Conservation (phyloP, 208 protist genomes). For the Leishmania braziliensis region DNA sequence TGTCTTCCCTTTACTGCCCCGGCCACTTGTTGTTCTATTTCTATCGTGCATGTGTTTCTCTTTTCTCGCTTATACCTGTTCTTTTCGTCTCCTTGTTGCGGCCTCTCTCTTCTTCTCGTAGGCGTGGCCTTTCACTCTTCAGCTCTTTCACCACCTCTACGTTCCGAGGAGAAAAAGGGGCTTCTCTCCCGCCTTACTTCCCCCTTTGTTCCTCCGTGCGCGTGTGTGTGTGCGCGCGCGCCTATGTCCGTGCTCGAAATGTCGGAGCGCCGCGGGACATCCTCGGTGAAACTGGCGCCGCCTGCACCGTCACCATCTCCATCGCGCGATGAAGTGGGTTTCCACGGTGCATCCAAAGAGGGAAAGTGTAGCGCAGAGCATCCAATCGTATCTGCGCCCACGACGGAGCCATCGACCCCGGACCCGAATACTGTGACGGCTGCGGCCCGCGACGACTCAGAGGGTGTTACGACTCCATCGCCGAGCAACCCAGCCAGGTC, state of each 20-base stretch:
- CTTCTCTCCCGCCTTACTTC: not conserved
- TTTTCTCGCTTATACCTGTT: not conserved
- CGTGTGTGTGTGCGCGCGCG: not conserved
- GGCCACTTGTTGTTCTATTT: not conserved
- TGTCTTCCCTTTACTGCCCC: not conserved
- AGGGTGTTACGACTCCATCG: constrained; percentile 15
- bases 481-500: constrained; percentile 1
- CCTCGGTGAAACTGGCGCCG: constrained; percentile 26
- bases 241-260: not conserved
- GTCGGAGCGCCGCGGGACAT: constrained; percentile 18
- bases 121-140: not conserved
- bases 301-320: constrained; percentile 37
- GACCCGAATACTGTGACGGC: constrained; percentile 17
- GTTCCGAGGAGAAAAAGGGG: not conserved
- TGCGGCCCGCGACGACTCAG: constrained; percentile 3
- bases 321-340: constrained; percentile 11
- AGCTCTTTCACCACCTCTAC: not conserved
- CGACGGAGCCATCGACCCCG: constrained; percentile 20
- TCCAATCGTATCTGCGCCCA: constrained; percentile 3
- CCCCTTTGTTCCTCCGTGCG: not conserved
- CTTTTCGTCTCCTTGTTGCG: not conserved
- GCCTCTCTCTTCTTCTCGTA: not conserved
- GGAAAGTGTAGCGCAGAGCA: constrained; percentile 16
- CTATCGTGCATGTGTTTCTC: not conserved
- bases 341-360: not conserved